Conservation (phyloP, 2,329 filamentous ascomycete genomes). For the Aspergillus pseudotamarii region DNA sequence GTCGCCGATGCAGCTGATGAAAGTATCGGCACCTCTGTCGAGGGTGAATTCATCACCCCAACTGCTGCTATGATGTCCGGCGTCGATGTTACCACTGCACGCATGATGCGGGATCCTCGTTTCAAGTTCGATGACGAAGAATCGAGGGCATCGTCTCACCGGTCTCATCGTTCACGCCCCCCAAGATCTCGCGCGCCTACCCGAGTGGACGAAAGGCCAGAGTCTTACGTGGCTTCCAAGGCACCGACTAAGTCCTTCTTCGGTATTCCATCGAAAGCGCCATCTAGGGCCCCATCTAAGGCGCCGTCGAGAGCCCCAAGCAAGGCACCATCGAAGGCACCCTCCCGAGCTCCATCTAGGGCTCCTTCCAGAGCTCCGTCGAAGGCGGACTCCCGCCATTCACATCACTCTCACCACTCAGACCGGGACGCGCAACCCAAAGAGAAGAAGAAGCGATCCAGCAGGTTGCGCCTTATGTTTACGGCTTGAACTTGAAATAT, state of each 20-base stretch:
- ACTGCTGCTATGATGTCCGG: constrained; percentile 54
- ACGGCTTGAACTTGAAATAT: constrained; percentile 23
- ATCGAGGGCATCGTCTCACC: constrained; percentile 39
- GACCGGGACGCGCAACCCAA: constrained; percentile 32
- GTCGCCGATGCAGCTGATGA: constrained; percentile 60
- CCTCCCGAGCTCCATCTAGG: constrained; percentile 18
- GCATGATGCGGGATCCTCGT: constrained; percentile 33
- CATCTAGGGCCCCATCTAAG: constrained; percentile 14
- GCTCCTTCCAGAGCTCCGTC: constrained; percentile 23
- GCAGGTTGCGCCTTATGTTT: constrained; percentile 41
- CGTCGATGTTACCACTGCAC: constrained; percentile 39
- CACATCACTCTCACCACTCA: constrained; percentile 23
- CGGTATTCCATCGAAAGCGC: constrained; percentile 17
- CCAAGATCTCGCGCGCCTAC: constrained; percentile 6
- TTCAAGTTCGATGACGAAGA: constrained; percentile 40
- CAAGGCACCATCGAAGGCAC: constrained; percentile 25
- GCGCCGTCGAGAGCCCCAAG: constrained; percentile 15
- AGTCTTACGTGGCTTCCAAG: constrained; percentile 14
- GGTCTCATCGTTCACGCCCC: constrained; percentile 36
- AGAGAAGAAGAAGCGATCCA: constrained; percentile 45
- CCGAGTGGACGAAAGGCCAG: constrained; percentile 21
- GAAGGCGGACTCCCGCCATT: constrained; percentile 25
- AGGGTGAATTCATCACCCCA: constrained; percentile 68
- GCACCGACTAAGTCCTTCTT: constrained; percentile 17
- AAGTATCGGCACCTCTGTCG: constrained; percentile 62